phyloP scores from a whole-genome alignment of 495 filamentous ascomycete species.

The Evernia prunastri region DNA sequence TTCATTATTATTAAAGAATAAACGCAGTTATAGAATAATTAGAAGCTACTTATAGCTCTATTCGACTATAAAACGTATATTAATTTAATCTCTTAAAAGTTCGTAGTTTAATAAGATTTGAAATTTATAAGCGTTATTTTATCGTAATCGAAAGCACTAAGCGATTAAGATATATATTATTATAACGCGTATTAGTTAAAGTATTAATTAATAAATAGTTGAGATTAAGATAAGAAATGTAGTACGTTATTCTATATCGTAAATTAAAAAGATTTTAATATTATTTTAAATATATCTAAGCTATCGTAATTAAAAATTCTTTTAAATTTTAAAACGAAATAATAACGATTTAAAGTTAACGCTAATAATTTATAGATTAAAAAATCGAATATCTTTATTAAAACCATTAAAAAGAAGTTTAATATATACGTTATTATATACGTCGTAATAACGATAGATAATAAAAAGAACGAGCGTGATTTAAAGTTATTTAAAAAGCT shows the following conservation, averaged over 20 bases:
- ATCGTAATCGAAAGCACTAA: not conserved
- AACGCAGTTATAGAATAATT: not conserved
- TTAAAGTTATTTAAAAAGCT: not conserved
- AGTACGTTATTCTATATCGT: not conserved
- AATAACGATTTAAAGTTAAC: not conserved
- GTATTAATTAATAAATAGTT: not conserved
- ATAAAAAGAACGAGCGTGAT: too few relatives aligned
- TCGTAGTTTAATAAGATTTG: too few relatives aligned
- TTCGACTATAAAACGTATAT: too few relatives aligned
- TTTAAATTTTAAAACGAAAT: not conserved
- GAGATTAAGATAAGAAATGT: not conserved
- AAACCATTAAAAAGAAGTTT: too few relatives aligned
- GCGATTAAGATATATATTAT: not conserved
- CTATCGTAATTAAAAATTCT: not conserved
- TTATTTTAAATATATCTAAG: too few relatives aligned
- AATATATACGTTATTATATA: too few relatives aligned
- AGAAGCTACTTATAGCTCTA: too few relatives aligned
- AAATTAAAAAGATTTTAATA: too few relatives aligned
- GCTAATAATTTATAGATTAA: too few relatives aligned
- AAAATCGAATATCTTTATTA: not conserved
- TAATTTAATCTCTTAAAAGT: too few relatives aligned
- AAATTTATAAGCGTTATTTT: not conserved
- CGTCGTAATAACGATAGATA: too few relatives aligned
- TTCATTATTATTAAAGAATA: not conserved
- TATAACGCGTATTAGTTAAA: not conserved